Evolutionary conservation across 1,284 basidiomycete species (phyloP), one percentile per base, ranked within the genome.

Genomic region (Retiboletus flavoniger): DNA sequence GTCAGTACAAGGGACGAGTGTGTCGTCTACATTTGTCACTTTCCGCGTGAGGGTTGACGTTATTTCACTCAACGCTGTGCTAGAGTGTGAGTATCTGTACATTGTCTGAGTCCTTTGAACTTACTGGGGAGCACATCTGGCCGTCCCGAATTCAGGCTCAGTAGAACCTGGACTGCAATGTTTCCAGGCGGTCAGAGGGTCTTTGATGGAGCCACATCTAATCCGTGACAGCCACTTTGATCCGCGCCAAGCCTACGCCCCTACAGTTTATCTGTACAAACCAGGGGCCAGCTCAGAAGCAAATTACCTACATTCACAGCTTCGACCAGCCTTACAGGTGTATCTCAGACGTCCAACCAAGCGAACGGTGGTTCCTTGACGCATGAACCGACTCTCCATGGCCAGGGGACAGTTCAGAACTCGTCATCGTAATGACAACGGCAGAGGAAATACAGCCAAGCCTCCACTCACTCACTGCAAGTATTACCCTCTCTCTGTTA

Each of bases 401-500:
- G 49, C 59, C 13, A 60, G 48, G 21, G 34, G 61, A 46, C 44
- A 34, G n/a, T 53, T 46, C 29, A 46, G 42, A 49, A 14, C 24
- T 17, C 47, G 47, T 4, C 48, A 24, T 21, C 34, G 45, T 17
- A 42, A 48, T 2, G 36, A 10, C 38, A 41, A 29, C 21, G 21
- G 42, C 16, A 54, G 53, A 38, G 35, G 43, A 17, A 50, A 55
- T 28, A 24, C 40, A 24, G 24, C 36, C n/a, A 57, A 45, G 9
- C 55, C 41, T 11, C 62, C 54, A 14, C 66, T 59, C 41, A 71
- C 70, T 4, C 70, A 71, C 47, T 71, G 70, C 55, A 28, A 60
- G 72, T 61, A 16, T 34, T 16, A 47, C 19, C n/a, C 2, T 7
- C 24, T 31, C 17, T 24, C n/a, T 32, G 4, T 3, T 13, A 14